These are phyloP conservation scores for Lactarius indigo DNA, from an alignment of 768 basidiomycete species.

Conservation along the genomic window DNA sequence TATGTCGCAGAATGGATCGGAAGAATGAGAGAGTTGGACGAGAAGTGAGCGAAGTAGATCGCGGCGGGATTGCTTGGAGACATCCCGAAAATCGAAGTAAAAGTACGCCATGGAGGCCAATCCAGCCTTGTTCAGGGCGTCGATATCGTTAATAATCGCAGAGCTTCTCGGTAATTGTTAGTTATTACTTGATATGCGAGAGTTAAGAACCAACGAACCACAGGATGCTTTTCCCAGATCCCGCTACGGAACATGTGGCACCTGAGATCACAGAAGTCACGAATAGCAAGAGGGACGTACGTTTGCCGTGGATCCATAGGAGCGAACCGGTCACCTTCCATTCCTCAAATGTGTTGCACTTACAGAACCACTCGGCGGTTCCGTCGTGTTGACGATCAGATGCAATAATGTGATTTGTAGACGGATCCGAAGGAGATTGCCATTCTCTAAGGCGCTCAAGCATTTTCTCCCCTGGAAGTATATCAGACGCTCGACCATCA, in stretches of 20 bases:
- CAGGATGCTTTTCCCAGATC: background rate
- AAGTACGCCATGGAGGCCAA: background rate
- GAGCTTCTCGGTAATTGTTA: background rate
- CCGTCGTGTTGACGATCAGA: too few relatives aligned
- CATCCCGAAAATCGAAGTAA: background rate
- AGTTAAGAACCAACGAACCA: background rate
- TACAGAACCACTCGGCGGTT: too few relatives aligned
- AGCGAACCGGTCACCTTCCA: too few relatives aligned
- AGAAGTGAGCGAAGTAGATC: background rate
- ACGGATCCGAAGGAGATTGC: background rate
- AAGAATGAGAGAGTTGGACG: background rate
- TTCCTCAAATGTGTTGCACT: too few relatives aligned
- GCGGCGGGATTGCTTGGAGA: background rate
- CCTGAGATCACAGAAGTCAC: background rate
- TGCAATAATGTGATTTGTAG: background rate
- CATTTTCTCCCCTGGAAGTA: background rate
- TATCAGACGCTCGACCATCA: background rate
- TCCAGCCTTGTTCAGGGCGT: background rate
- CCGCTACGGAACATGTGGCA: background rate
- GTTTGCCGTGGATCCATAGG: too few relatives aligned
- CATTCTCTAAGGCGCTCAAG: background rate
- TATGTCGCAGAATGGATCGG: background rate
- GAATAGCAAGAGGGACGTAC: background rate
- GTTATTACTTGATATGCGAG: background rate
- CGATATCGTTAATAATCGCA: background rate